A percentile compares a stretch with the other conserved stretches of the same genome.
Conservation (phyloP, 1,284 basidiomycete species). For the Fomitopsis betulina region DNA sequence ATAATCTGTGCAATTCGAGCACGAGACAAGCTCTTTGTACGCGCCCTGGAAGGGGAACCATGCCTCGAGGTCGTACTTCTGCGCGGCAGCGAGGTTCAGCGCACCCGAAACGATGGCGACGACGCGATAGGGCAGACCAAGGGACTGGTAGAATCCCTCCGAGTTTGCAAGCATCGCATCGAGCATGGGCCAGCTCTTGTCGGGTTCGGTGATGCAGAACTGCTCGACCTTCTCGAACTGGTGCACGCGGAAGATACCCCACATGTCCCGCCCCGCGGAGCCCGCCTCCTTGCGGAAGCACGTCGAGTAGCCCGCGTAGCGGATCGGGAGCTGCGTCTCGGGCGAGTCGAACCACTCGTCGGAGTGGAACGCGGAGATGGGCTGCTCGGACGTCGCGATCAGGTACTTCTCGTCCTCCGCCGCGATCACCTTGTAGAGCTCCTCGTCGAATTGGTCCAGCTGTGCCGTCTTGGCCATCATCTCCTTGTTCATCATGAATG, state of each 20-base stretch:
- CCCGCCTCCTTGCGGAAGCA: conserved; percentile 99
- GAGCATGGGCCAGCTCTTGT: conserved; percentile 92
- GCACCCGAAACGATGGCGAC: conserved; percentile 97
- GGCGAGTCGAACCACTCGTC: conserved; percentile 98
- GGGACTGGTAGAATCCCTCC: conserved; percentile 94
- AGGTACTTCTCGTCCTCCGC: conserved; percentile 98
- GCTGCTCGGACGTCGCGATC: conserved; percentile 98
- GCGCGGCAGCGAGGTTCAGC: conserved; percentile 93
- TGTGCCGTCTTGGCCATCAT: conserved; percentile 98
- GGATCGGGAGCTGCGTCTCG: conserved; percentile 85
- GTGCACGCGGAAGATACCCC: conserved; percentile 99
- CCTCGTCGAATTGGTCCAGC: conserved; percentile 97
- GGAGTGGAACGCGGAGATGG: conserved; percentile 92
- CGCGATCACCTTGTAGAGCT: conserved; percentile 92
- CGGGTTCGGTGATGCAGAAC: conserved; percentile 94
- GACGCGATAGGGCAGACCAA: conserved; percentile 87
- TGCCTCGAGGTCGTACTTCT: conserved; percentile 97
- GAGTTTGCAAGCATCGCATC: conserved; percentile 88
- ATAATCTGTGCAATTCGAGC: conserved; percentile 93
- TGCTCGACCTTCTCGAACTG: conserved; percentile 99
- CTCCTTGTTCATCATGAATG: conserved; percentile 99
- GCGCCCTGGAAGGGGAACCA: conserved; percentile 99
- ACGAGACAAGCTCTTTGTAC: conserved; percentile 94
- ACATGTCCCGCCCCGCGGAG: conserved; percentile 95
- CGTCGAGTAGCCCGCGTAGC: conserved; percentile 85